Percentiles rank a stretch among this genome's conserved stretches.
phyloP scores from a whole-genome alignment of 164 flowering plant genomes.

The Umbellularia californica region DNA sequence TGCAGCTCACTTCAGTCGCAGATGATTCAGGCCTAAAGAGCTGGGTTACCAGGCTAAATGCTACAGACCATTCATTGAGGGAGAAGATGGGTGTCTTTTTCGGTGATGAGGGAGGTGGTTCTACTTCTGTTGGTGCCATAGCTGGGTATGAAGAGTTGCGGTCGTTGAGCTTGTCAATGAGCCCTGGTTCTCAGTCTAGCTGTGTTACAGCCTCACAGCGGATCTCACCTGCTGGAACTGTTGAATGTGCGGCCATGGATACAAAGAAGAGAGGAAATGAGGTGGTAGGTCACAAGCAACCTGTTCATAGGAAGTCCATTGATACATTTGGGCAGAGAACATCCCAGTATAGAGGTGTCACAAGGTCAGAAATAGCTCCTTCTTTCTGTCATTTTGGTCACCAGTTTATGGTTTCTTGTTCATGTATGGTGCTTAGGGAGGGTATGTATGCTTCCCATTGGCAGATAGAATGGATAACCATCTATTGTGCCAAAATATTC shows the following conservation, averaged over 20 bases:
- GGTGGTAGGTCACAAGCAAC: conserved; percentile 49
- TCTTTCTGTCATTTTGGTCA: background rate
- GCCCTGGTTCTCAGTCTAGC: conserved; percentile 80
- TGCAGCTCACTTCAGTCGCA: conserved; percentile 30
- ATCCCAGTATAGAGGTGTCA: conserved; percentile 82
- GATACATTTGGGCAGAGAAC: conserved; percentile 89
- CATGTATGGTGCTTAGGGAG: background rate
- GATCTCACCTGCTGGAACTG: conserved; percentile 33
- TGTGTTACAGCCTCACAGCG: conserved; percentile 45
- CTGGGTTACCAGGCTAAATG: conserved; percentile 39
- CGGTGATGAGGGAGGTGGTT: conserved; percentile 29
- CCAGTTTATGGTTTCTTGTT: background rate
- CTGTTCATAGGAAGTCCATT: conserved; percentile 71
- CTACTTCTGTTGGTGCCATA: conserved; percentile 20
- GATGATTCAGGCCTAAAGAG: conserved; percentile 32
- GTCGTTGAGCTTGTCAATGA: conserved; percentile 75
- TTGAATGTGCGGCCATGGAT: conserved; percentile 32
- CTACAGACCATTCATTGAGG: conserved; percentile 24
- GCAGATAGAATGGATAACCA: too few species aligned
- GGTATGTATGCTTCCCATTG: too few species aligned
- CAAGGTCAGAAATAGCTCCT: conserved; percentile 36
- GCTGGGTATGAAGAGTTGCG: conserved; percentile 56
- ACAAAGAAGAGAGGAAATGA: conserved; percentile 55
- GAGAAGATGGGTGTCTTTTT: conserved; percentile 25
- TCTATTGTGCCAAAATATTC: too few species aligned